phyloP scores from a whole-genome alignment of 177 flowering plant genomes.

The Tripterygium wilfordii region DNA sequence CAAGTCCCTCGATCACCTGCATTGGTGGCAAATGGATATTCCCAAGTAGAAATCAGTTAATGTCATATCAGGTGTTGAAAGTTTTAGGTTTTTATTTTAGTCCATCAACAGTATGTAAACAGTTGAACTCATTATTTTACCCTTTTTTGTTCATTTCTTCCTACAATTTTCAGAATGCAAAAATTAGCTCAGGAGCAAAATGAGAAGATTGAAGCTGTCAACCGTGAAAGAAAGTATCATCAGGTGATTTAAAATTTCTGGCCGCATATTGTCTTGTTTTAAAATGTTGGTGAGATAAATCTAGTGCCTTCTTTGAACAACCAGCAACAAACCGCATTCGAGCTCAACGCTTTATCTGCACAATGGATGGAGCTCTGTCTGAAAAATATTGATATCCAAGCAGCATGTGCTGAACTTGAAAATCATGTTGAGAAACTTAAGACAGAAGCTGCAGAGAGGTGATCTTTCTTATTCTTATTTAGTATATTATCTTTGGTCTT shows the following conservation, averaged over 20 bases:
- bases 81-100: too few species aligned
- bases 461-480: slow-evolving; percentile 1
- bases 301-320: slow-evolving; percentile 11
- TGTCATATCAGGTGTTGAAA: too few species aligned
- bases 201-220: slow-evolving; percentile 75
- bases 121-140: neutral
- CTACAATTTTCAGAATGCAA: slow-evolving; percentile 57
- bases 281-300: neutral
- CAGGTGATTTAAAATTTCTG: slow-evolving; percentile 47
- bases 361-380: slow-evolving; percentile 89
- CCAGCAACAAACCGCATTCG: slow-evolving; percentile 87
- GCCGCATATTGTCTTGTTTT: neutral
- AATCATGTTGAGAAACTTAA: slow-evolving; percentile 43
- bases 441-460: slow-evolving; percentile 77
- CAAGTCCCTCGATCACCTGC: too few species aligned
- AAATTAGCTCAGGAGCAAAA: slow-evolving; percentile 55
- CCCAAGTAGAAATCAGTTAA: too few species aligned
- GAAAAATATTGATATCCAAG: slow-evolving; percentile 78
- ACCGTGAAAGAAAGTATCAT: slow-evolving; percentile 89
- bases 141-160: neutral
- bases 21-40: too few species aligned
- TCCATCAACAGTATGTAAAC: too few species aligned
- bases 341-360: slow-evolving; percentile 68
- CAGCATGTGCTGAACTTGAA: slow-evolving; percentile 66
- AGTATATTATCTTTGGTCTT: too few species aligned